Evolutionary conservation across 2,329 filamentous ascomycete genomes (phyloP).

Genomic region (Aspergillus quadricinctus): DNA sequence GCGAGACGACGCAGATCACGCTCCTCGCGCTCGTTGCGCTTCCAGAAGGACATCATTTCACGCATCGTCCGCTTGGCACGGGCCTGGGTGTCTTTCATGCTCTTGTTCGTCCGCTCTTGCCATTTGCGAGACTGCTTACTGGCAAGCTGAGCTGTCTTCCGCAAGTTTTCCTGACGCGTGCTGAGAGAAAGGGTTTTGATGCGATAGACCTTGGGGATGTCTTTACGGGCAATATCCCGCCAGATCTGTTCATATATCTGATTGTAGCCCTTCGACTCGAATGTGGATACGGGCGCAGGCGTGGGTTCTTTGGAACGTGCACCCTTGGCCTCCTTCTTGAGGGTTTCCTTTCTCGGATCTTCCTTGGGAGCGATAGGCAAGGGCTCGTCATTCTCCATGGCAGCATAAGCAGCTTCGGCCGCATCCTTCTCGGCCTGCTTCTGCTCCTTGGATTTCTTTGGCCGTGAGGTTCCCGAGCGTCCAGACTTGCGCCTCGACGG

Average conservation of each 20-base stretch:
- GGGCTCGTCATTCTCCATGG: conserved; percentile 46
- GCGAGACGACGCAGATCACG: conserved; percentile 90
- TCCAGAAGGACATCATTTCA: conserved; percentile 99
- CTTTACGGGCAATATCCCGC: conserved; percentile 89
- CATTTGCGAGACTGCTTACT: conserved; percentile 96
- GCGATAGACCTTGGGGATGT: conserved; percentile 87
- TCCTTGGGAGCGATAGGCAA: conserved; percentile 55
- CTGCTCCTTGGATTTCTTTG: conserved; percentile 81
- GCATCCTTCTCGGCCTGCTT: conserved; percentile 67
- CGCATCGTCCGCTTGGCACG: conserved; percentile 97
- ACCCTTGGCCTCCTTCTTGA: conserved; percentile 42
- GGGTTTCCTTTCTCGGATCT: conserved; percentile 43
- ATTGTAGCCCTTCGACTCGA: conserved; percentile 88
- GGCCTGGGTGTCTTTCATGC: conserved; percentile 94
- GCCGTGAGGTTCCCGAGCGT: conserved; percentile 51
- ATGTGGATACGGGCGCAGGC: conserved; percentile 56
- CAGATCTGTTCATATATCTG: conserved; percentile 97
- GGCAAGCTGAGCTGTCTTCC: conserved; percentile 94
- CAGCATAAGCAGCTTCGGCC: conserved; percentile 82
- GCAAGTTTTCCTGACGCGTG: conserved; percentile 89
- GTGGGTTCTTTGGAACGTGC: conserved; percentile 41
- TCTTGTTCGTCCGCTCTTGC: conserved; percentile 98
- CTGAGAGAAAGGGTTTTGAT: conserved; percentile 80
- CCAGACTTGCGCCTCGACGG: conserved; percentile 52
- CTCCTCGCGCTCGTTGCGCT: conserved; percentile 95